phyloP scores from a whole-genome alignment of 257 asterid genomes.

The Gentiana dahurica region DNA sequence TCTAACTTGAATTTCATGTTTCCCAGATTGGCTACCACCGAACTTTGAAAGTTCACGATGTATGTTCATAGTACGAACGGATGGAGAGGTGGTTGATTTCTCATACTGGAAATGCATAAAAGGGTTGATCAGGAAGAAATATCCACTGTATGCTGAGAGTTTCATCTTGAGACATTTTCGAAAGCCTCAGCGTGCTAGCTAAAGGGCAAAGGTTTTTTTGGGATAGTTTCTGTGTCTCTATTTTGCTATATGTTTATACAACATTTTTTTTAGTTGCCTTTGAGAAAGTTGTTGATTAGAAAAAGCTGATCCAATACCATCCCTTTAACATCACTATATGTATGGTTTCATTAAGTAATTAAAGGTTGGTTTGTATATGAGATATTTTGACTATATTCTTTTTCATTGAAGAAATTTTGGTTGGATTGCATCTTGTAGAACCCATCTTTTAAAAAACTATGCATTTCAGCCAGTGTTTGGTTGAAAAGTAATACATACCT shows the following conservation, averaged over 20 bases:
- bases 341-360: no score
- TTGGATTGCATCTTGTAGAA: no score
- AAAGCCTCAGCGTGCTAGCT: constrained; percentile 43
- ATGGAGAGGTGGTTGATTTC: constrained; percentile 84
- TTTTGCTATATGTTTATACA: background rate
- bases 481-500: no score
- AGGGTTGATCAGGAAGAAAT: constrained; percentile 77
- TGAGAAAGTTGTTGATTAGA: no score
- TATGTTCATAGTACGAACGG: constrained; percentile 77
- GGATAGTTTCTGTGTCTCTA: no score
- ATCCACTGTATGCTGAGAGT: constrained; percentile 87
- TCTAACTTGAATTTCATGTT: constrained; percentile 8
- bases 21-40: constrained; percentile 86
- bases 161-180: constrained; percentile 82
- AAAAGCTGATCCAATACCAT: no score
- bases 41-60: constrained; percentile 71
- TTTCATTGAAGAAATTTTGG: no score
- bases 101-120: constrained; percentile 98
- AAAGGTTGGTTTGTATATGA: no score
- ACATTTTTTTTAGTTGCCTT: background rate
- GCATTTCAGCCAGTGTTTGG: no score
- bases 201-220: constrained; percentile 15
- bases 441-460: no score
- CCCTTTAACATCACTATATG: no score
- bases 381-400: no score